Conservation (phyloP, 768 basidiomycete genomes). For the Dentipellis fragilis region DNA sequence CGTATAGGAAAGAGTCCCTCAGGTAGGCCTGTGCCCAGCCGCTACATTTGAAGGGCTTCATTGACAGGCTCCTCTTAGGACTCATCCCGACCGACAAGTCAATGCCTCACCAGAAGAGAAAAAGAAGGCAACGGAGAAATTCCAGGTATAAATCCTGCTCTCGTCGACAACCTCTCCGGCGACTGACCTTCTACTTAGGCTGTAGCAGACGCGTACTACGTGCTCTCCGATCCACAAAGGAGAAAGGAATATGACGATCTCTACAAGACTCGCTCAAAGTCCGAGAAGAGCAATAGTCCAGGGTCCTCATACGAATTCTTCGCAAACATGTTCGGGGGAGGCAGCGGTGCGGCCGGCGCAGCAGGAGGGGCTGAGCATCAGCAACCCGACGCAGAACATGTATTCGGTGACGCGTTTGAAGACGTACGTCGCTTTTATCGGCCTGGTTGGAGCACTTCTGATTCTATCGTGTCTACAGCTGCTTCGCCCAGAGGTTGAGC, state of each 20-base stretch:
- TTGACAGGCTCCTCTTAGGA: constrained; percentile 32
- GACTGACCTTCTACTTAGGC: constrained; percentile 33
- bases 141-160: constrained; percentile 45
- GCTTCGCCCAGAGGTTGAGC: constrained; percentile 72
- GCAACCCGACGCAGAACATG: constrained; percentile 64
- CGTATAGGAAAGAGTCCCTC: constrained; percentile 73
- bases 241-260: constrained; percentile 65
- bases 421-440: constrained; percentile 42
- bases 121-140: constrained; percentile 68
- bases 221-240: constrained; percentile 70
- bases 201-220: constrained; percentile 91
- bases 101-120: constrained; percentile 66
- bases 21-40: constrained; percentile 29
- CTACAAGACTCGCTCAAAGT: constrained; percentile 41
- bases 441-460: neutral
- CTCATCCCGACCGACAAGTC: constrained; percentile 78
- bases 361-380: constrained; percentile 23
- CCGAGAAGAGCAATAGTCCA: constrained; percentile 52
- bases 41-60: neutral
- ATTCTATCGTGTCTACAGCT: constrained; percentile 32
- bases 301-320: constrained; percentile 69
- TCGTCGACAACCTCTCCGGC: neutral
- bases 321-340: constrained; percentile 49
- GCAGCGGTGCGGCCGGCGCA: constrained; percentile 17
- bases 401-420: constrained; percentile 88